Conservation (phyloP, 2,329 filamentous ascomycete species). For the Coniochaeta hoffmannii region DNA sequence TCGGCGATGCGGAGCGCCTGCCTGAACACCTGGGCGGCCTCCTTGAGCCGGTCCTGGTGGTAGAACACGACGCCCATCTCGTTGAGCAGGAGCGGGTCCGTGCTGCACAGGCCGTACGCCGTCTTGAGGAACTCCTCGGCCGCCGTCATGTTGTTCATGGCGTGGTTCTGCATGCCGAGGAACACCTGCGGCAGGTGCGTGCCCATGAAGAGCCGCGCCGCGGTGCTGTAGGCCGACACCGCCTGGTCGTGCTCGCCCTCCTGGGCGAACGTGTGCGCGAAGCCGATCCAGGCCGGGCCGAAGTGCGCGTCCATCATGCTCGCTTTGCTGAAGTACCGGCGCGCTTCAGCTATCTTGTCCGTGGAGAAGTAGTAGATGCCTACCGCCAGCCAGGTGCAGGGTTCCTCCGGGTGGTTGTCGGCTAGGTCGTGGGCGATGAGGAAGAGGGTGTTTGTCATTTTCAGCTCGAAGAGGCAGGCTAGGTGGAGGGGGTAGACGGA, state of each 20-base stretch:
- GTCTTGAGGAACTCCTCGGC: slow-evolving; percentile 92
- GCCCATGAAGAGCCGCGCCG: slow-evolving; percentile 89
- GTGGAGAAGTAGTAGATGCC: slow-evolving; percentile 92
- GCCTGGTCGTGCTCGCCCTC: slow-evolving; percentile 98
- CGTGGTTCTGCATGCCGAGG: slow-evolving; percentile 96
- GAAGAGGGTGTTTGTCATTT: slow-evolving; percentile 81
- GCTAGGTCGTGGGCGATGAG: slow-evolving; percentile 87
- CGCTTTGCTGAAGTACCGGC: slow-evolving; percentile 94
- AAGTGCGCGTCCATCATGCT: slow-evolving; percentile 98
- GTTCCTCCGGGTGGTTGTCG: slow-evolving; percentile 83
- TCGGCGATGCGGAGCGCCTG: slow-evolving; percentile 70
- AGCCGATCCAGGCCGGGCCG: slow-evolving; percentile 96
- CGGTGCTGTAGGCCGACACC: slow-evolving; percentile 94
- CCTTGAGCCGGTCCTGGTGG: slow-evolving; percentile 72
- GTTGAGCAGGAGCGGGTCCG: slow-evolving; percentile 85
- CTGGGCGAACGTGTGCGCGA: slow-evolving; percentile 94
- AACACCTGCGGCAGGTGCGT: slow-evolving; percentile 95
- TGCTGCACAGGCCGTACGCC: slow-evolving; percentile 74
- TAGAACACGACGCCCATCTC: slow-evolving; percentile 96
- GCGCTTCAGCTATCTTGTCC: slow-evolving; percentile 82
- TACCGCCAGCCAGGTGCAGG: slow-evolving; percentile 88
- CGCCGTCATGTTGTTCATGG: slow-evolving; percentile 87
- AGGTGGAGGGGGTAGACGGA: slow-evolving; percentile 83
- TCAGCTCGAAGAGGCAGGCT: slow-evolving; percentile 82
- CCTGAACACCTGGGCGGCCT: slow-evolving; percentile 70